phyloP scores from a whole-genome alignment of 768 basidiomycete genomes.

The Termitomyces heimii region DNA sequence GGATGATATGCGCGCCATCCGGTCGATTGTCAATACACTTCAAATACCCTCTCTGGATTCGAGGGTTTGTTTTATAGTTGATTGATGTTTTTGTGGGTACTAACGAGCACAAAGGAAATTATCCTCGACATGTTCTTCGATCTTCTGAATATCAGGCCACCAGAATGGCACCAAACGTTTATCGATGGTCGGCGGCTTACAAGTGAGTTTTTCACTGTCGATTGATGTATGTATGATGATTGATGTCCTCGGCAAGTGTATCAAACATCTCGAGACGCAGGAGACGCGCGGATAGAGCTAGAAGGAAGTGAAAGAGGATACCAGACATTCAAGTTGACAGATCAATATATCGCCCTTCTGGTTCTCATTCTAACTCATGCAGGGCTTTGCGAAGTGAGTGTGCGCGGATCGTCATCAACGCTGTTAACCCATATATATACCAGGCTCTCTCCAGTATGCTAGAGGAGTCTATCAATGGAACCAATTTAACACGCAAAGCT shows the following conservation, averaged over 20 bases:
- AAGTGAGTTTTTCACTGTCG: slow-evolving; percentile 40
- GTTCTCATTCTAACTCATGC: slow-evolving; percentile 81
- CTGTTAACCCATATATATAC: not conserved
- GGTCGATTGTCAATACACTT: slow-evolving; percentile 78
- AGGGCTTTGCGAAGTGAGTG: slow-evolving; percentile 78
- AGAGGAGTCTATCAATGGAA: slow-evolving; percentile 70
- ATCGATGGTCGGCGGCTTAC: slow-evolving; percentile 85
- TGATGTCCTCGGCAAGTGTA: slow-evolving; percentile 45
- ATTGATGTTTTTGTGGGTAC: not conserved
- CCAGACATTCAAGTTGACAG: slow-evolving; percentile 73
- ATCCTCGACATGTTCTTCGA: slow-evolving; percentile 94
- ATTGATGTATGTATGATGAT: not conserved
- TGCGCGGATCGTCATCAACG: not conserved
- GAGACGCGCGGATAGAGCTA: slow-evolving; percentile 24
- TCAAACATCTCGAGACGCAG: slow-evolving; percentile 43
- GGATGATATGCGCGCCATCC: slow-evolving; percentile 81
- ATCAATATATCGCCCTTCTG: slow-evolving; percentile 88
- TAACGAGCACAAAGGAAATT: slow-evolving; percentile 57
- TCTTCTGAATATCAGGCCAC: slow-evolving; percentile 84
- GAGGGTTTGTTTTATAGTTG: slow-evolving; percentile 48
- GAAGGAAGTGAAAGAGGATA: slow-evolving; percentile 41
- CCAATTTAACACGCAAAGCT: slow-evolving; percentile 80
- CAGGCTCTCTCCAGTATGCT: slow-evolving; percentile 85
- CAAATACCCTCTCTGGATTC: slow-evolving; percentile 85
- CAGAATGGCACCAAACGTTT: slow-evolving; percentile 91